phyloP scores from a whole-genome alignment of 768 basidiomycete species.

The Amanita inopinata region DNA sequence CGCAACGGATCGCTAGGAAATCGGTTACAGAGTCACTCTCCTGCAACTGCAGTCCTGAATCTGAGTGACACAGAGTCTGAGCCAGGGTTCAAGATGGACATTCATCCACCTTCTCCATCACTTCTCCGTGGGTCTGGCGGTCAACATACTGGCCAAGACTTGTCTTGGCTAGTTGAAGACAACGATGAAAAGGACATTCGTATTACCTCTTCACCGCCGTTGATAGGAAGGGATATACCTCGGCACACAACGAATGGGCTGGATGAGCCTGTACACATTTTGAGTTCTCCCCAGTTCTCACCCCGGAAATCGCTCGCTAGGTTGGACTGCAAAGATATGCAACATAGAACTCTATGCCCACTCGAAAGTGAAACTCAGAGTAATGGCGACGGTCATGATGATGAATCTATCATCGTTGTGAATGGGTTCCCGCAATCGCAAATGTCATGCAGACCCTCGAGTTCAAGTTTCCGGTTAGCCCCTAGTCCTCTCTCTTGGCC shows the following conservation, averaged over 20 bases:
- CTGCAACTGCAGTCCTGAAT: conserved; percentile 14
- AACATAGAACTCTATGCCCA: too few relatives aligned
- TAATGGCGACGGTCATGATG: background rate
- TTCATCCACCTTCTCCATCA: background rate
- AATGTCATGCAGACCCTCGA: too few relatives aligned
- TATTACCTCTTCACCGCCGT: conserved; percentile 34
- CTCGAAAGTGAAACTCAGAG: background rate
- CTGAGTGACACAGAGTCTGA: conserved; percentile 21
- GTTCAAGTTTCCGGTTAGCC: background rate
- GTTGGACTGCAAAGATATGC: too few relatives aligned
- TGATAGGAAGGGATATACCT: conserved; percentile 1
- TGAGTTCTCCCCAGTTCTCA: background rate
- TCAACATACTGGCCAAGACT: conserved; percentile 25
- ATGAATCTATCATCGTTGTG: background rate
- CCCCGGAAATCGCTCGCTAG: too few relatives aligned
- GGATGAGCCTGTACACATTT: background rate
- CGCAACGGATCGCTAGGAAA: background rate
- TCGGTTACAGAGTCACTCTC: background rate
- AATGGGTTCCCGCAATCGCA: too few relatives aligned
- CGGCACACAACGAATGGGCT: background rate
- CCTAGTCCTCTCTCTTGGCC: background rate
- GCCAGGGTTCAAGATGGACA: conserved; percentile 2
- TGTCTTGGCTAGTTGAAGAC: conserved; percentile 58
- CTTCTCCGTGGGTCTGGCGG: background rate
- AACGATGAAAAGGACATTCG: conserved; percentile 50